Conservation (phyloP, 371 early-diverging fungal genomes). For the Mortierella sp. region DNA sequence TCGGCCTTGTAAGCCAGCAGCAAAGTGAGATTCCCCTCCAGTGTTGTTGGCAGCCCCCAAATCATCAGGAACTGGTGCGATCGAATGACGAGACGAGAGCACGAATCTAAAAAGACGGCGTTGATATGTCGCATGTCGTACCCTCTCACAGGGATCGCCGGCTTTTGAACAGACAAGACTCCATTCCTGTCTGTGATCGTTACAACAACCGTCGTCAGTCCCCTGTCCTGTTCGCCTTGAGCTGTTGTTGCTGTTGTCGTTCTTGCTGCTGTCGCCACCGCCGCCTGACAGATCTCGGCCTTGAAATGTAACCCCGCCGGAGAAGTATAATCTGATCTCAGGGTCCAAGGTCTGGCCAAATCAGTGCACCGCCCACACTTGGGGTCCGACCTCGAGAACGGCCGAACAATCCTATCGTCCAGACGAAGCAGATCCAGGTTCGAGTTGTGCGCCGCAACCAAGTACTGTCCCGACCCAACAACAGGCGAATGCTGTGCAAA, state of each 20-base stretch:
- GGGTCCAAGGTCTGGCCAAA: neutral
- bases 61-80: slow-evolving; percentile 26
- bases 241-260: neutral
- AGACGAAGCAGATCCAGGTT: slow-evolving; percentile 16
- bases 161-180: neutral
- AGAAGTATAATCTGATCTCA: neutral
- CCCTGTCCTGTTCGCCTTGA: neutral
- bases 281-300: slow-evolving; percentile 9
- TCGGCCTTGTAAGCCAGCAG: slow-evolving; percentile 15
- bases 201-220: neutral
- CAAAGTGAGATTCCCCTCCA: slow-evolving; percentile 20
- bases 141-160: slow-evolving; percentile 4
- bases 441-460: slow-evolving; percentile 19
- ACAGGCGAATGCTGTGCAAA: neutral
- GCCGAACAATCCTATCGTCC: neutral
- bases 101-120: neutral
- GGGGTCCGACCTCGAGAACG: neutral
- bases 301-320: neutral
- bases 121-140: slow-evolving; percentile 11
- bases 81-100: slow-evolving; percentile 22
- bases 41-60: slow-evolving; percentile 16
- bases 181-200: slow-evolving; percentile 3
- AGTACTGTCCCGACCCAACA: slow-evolving; percentile 17
- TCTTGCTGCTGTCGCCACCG: neutral
- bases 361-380: slow-evolving; percentile 3